Percentiles rank a stretch among this genome's conserved stretches.
Conservation (phyloP, 129 eudicot genomes). For the Arctium lappa region DNA sequence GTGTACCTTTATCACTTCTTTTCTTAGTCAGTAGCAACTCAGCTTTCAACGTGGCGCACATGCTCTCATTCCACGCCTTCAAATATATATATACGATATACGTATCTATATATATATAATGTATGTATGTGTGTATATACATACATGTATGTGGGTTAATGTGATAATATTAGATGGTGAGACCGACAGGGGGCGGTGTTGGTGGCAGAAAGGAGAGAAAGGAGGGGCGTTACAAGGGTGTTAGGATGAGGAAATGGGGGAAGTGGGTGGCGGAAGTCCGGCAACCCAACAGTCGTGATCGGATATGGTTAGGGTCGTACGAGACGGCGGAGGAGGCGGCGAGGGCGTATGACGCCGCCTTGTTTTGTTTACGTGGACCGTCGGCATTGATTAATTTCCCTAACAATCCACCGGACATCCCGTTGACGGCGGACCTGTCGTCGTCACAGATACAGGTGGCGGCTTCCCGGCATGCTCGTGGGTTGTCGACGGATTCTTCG, state of each 20-base stretch:
- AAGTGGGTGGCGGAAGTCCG: slow-evolving; percentile 93
- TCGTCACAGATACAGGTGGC: slow-evolving; percentile 75
- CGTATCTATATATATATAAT: background rate
- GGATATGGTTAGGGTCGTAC: slow-evolving; percentile 92
- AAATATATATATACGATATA: background rate
- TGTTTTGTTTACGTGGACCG: slow-evolving; percentile 77
- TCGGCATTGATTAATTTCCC: slow-evolving; percentile 78
- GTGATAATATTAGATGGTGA: slow-evolving; percentile 19
- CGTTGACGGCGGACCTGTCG: slow-evolving; percentile 34
- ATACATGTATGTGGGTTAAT: background rate
- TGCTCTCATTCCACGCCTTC: background rate
- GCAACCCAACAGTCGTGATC: slow-evolving; percentile 73
- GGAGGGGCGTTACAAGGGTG: slow-evolving; percentile 63
- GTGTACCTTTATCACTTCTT: background rate
- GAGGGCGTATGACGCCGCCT: slow-evolving; percentile 91
- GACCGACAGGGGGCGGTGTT: slow-evolving; percentile 10
- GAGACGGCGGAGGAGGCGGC: slow-evolving; percentile 87
- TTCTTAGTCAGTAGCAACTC: background rate
- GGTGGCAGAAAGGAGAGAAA: slow-evolving; percentile 23
- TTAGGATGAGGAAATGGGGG: slow-evolving; percentile 94
- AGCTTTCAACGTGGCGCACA: slow-evolving; percentile 14
- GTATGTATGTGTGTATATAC: background rate
- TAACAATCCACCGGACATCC: slow-evolving; percentile 58
- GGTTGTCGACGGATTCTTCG: slow-evolving; percentile 13
- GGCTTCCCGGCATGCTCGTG: slow-evolving; percentile 47